Percentiles rank a stretch among this genome's conserved stretches.
Evolutionary conservation across 345 rosid species (phyloP).

Genomic region (Melastoma malabathricum): DNA sequence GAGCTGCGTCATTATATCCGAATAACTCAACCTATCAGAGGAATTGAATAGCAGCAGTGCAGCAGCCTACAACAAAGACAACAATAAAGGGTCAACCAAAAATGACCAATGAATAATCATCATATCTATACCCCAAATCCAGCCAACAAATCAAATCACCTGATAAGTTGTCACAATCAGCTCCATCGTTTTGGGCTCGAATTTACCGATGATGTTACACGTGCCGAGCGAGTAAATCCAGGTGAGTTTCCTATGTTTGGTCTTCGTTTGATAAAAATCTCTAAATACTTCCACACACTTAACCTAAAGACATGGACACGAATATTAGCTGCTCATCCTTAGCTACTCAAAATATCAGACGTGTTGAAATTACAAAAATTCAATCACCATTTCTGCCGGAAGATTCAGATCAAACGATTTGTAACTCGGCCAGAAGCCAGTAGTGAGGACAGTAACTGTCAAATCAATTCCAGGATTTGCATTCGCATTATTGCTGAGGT

Average conservation of each 20-base stretch:
- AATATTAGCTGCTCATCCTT: too few species aligned
- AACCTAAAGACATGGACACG: slow-evolving; percentile 25
- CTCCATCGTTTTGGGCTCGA: slow-evolving; percentile 51
- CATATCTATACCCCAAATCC: background rate
- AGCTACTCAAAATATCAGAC: too few species aligned
- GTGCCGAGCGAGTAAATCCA: slow-evolving; percentile 64
- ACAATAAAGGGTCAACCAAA: background rate
- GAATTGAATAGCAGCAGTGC: slow-evolving; percentile 73
- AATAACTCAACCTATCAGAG: slow-evolving; percentile 61
- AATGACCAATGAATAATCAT: background rate
- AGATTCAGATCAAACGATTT: slow-evolving; percentile 71
- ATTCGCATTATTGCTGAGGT: slow-evolving; percentile 37
- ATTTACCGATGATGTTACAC: slow-evolving; percentile 46
- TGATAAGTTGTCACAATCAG: slow-evolving; percentile 66
- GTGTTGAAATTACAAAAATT: too few species aligned
- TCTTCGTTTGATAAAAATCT: slow-evolving; percentile 48
- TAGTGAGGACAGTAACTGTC: slow-evolving; percentile 73
- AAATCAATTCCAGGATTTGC: slow-evolving; percentile 67
- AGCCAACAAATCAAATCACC: slow-evolving; percentile 19
- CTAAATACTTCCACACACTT: slow-evolving; percentile 54
- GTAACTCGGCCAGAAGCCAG: slow-evolving; percentile 90
- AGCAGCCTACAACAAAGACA: slow-evolving; percentile 45
- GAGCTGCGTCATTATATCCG: slow-evolving; percentile 68
- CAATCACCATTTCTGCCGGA: slow-evolving; percentile 64
- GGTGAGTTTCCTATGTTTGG: slow-evolving; percentile 54